phyloP scores from a whole-genome alignment of 345 rosid genomes.

The Gossypium sturtianum region DNA sequence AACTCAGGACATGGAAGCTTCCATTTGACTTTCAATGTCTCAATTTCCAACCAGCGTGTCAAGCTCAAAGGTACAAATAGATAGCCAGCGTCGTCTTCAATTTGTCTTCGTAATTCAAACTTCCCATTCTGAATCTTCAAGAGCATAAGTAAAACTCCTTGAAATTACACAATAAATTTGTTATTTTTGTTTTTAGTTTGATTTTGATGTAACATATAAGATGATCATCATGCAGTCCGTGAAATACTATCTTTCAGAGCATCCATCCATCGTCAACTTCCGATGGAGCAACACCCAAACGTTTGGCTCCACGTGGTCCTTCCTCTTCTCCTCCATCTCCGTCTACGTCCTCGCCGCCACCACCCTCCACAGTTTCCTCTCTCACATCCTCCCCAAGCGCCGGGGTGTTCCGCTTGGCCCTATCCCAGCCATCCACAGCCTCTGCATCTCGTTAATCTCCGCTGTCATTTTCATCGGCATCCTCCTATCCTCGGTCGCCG shows the following conservation, averaged over 20 bases:
- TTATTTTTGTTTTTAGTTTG: neutral
- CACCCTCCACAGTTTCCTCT: conserved; percentile 49
- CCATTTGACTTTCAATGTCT: neutral
- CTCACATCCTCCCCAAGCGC: conserved; percentile 27
- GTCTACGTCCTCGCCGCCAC: conserved; percentile 46
- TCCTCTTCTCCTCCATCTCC: conserved; percentile 56
- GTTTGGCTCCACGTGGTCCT: conserved; percentile 90
- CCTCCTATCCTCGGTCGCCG: conserved; percentile 67
- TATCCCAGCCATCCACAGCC: conserved; percentile 78
- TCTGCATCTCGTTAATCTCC: conserved; percentile 49
- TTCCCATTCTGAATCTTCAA: neutral
- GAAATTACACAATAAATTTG: neutral
- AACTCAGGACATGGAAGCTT: neutral
- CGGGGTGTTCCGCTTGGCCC: conserved; percentile 61
- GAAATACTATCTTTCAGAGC: conserved; percentile 57
- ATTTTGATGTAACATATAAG: neutral
- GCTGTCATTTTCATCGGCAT: conserved; percentile 62
- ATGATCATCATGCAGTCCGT: conserved; percentile 4
- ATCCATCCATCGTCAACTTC: conserved; percentile 73
- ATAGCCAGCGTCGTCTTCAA: neutral
- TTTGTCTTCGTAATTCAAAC: neutral
- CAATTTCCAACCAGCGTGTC: neutral
- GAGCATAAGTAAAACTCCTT: neutral
- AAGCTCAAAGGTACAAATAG: neutral
- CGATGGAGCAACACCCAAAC: conserved; percentile 71